Percentiles rank a stretch among this genome's conserved stretches.
phyloP scores from a whole-genome alignment of 345 rosid species.

The Sonneratia alba region DNA sequence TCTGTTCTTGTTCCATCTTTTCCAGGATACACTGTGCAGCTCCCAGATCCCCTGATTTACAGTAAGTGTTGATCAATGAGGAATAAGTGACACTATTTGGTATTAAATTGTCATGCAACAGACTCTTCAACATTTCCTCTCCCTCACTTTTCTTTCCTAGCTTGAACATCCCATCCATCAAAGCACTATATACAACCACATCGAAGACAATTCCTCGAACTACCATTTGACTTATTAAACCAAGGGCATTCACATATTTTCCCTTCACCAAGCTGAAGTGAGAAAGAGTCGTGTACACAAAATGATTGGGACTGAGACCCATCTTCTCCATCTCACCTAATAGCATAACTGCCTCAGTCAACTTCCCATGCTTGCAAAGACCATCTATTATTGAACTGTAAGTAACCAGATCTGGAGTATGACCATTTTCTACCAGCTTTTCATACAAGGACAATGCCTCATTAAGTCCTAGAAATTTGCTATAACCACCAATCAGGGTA shows the following conservation, averaged over 20 bases:
- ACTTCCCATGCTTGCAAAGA: constrained; percentile 54
- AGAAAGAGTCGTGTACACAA: constrained; percentile 54
- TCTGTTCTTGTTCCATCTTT: constrained; percentile 51
- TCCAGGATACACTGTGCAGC: constrained; percentile 35
- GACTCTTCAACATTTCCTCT: constrained; percentile 32
- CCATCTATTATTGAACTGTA: constrained; percentile 60
- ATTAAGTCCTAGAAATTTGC: constrained; percentile 43
- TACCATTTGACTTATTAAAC: constrained; percentile 65
- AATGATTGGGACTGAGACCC: constrained; percentile 58
- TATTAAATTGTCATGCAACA: constrained; percentile 37
- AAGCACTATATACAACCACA: constrained; percentile 57
- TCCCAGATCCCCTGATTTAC: constrained; percentile 64
- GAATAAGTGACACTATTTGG: constrained; percentile 57
- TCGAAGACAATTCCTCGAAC: constrained; percentile 67
- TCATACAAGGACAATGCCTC: constrained; percentile 50
- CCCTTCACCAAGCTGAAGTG: constrained; percentile 62
- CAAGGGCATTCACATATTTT: constrained; percentile 42
- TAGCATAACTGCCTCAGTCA: constrained; percentile 49
- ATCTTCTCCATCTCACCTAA: constrained; percentile 59
- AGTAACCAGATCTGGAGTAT: constrained; percentile 70
- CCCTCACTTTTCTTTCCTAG: constrained; percentile 51
- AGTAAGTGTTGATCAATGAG: constrained; percentile 56
- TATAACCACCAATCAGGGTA: constrained; percentile 56
- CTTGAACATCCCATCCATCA: constrained; percentile 79
- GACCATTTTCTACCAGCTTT: constrained; percentile 46